A percentile compares a stretch with the other conserved stretches of the same genome.
These are phyloP conservation scores for Naematelia encephala DNA, from an alignment of 768 basidiomycete species.

Conservation along the genomic window DNA sequence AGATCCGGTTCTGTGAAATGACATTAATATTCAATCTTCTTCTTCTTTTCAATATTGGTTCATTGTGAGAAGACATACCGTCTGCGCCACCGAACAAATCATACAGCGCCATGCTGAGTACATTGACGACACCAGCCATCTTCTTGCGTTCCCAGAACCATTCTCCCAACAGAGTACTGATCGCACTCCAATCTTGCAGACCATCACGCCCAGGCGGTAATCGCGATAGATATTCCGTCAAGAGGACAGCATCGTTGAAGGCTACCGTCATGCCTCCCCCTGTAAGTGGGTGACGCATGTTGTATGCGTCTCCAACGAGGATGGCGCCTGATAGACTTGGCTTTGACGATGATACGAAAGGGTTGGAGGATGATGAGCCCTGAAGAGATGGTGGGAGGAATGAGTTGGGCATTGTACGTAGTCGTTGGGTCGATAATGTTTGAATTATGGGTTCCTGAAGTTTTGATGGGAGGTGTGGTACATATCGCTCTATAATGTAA, in stretches of 20 bases:
- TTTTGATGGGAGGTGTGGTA: slow-evolving; percentile 74
- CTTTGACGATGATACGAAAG: neutral
- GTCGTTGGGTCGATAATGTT: slow-evolving; percentile 73
- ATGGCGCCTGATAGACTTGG: slow-evolving; percentile 53
- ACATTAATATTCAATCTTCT: no score
- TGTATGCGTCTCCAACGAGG: slow-evolving; percentile 92
- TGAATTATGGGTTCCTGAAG: slow-evolving; percentile 64
- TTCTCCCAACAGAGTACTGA: slow-evolving; percentile 56
- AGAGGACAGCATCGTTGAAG: slow-evolving; percentile 74
- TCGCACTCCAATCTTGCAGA: slow-evolving; percentile 51
- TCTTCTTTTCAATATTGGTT: no score
- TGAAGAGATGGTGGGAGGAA: slow-evolving; percentile 81
- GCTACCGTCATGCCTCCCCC: slow-evolving; percentile 99
- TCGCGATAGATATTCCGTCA: slow-evolving; percentile 62
- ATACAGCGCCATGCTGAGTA: slow-evolving; percentile 87
- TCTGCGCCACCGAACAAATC: slow-evolving; percentile 85
- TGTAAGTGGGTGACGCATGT: slow-evolving; percentile 98
- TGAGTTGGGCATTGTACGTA: slow-evolving; percentile 92
- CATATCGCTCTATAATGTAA: slow-evolving; percentile 68
- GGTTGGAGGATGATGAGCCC: slow-evolving; percentile 52
- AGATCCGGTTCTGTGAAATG: slow-evolving; percentile 54
- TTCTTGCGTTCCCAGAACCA: slow-evolving; percentile 89
- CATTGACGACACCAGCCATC: slow-evolving; percentile 80
- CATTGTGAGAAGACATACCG: slow-evolving; percentile 58
- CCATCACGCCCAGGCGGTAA: slow-evolving; percentile 38